Evolutionary conservation across 75 land plant species (phyloP).

Genomic region (Adiantum capillusveneris): DNA sequence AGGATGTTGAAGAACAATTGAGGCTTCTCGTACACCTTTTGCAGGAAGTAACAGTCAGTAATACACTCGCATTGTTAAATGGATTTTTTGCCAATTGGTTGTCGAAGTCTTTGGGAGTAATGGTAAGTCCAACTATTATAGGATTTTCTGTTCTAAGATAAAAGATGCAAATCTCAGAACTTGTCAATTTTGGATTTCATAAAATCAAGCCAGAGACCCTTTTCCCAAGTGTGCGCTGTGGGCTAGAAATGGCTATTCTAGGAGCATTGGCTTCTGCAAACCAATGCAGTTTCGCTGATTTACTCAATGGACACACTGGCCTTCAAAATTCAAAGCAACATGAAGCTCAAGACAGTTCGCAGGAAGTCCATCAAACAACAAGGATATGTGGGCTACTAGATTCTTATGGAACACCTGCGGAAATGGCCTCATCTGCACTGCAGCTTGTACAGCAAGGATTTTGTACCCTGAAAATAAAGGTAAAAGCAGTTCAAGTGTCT

Average conservation of each 20-base stretch:
- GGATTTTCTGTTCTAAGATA: conserved; percentile 4
- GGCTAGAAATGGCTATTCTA: conserved; percentile 93
- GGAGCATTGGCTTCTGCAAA: conserved; percentile 62
- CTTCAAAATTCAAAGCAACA: neutral
- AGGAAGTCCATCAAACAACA: conserved; percentile 12
- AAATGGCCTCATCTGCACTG: conserved; percentile 49
- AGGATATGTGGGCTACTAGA: conserved; percentile 85
- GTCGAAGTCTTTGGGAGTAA: conserved; percentile 43
- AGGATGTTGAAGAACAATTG: conserved; percentile 80
- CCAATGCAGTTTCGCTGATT: conserved; percentile 31
- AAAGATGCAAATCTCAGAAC: neutral
- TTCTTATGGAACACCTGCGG: conserved; percentile 44
- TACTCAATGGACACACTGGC: conserved; percentile 28
- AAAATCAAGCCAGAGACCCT: conserved; percentile 52
- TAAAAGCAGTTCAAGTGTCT: too few relatives aligned
- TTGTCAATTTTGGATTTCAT: conserved; percentile 4
- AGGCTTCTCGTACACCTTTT: conserved; percentile 45
- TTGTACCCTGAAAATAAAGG: conserved; percentile 80
- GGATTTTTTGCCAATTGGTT: conserved; percentile 80
- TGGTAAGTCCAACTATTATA: conserved; percentile 37
- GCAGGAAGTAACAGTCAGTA: conserved; percentile 32
- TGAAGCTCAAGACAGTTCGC: conserved; percentile 1
- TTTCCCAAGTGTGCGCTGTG: conserved; percentile 93
- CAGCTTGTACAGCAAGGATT: conserved; percentile 75
- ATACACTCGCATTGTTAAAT: conserved; percentile 48